Base-by-base conservation (phyloP, 2,329 filamentous ascomycete genomes). In the Calonectria pauciramosa region DNA sequence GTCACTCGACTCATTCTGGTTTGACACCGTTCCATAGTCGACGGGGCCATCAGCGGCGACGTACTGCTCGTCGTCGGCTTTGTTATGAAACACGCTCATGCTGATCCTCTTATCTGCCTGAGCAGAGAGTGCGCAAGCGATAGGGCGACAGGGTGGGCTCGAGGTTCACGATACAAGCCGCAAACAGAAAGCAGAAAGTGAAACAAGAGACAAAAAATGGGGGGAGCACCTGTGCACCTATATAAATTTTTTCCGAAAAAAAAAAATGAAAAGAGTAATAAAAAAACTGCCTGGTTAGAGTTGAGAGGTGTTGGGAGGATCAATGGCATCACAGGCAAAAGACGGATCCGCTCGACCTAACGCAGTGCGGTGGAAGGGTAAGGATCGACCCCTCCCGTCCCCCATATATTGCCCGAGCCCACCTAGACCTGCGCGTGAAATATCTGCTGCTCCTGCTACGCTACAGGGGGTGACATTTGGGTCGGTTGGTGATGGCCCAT, bases 241-340 rank as follows among this genome's bases (percentile, higher is more conserved):
- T 63, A 63, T 63, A 41, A 41, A 41, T 18, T 16, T 30, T 23
- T 13, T 16, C 16, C 23, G 5, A 41, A 41, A 63, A 23, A 23
- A 10, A 41, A 41, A 63, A 23, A 11, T 70, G 49, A 67, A 63
- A 38, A 54, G 47, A 44, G 75, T 7, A 71, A 71, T 68, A 72
- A 77, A 52, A 68, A 59, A 63, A 52, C 32, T 38, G 74, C 74
- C 70, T 28, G 79, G 64, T 72, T 80, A 75, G 44, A 76, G 73
- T 76, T 76, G 68, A 44, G 70, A 74, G 71, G 63, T 68, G 60
- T 68, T 41, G 49, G 63, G 56, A 77, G 77, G 54, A 70, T 75
- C 73, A 76, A 79, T 79, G 75, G 78, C 76, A 81, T 81, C 80
- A 80, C 77, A 66, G 56, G 18, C n/a, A n/a, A 75, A 63, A 63